phyloP scores from a whole-genome alignment of 164 flowering plant genomes.

The Nelumbo lutea region DNA sequence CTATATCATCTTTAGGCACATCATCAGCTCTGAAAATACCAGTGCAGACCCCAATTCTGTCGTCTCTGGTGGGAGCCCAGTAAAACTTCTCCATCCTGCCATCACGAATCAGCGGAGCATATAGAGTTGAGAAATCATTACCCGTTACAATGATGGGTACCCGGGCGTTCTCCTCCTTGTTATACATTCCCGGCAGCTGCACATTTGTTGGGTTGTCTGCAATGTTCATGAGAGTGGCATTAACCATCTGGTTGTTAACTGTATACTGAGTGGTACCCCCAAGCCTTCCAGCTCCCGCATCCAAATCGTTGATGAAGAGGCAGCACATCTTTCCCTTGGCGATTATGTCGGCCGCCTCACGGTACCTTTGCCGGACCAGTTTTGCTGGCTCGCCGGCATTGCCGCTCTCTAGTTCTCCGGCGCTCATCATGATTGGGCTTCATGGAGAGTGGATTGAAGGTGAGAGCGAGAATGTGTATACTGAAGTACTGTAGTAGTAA shows the following conservation, averaged over 20 bases:
- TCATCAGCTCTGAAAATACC: slow-evolving; percentile 55
- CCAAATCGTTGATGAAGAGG: slow-evolving; percentile 73
- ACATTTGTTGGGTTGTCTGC: slow-evolving; percentile 36
- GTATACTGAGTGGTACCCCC: slow-evolving; percentile 71
- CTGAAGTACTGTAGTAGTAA: no score
- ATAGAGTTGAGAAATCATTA: no score
- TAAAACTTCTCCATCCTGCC: slow-evolving; percentile 11
- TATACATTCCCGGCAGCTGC: slow-evolving; percentile 52
- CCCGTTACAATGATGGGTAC: no score
- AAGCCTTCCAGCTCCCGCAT: slow-evolving; percentile 64
- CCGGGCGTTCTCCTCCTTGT: slow-evolving; percentile 62
- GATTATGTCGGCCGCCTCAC: slow-evolving; percentile 45
- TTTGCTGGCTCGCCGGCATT: slow-evolving; percentile 67
- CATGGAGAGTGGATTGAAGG: slow-evolving; percentile 59
- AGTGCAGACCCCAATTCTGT: slow-evolving; percentile 61
- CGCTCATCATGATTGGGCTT: slow-evolving; percentile 25
- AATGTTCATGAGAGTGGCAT: slow-evolving; percentile 75
- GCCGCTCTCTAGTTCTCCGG: slow-evolving; percentile 60
- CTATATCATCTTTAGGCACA: slow-evolving; percentile 31
- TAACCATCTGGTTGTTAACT: slow-evolving; percentile 17
- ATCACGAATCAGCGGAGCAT: no score
- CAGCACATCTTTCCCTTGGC: slow-evolving; percentile 67
- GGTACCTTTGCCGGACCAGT: slow-evolving; percentile 31
- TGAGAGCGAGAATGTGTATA: neutral
- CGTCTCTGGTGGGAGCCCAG: slow-evolving; percentile 71